Percentiles rank a stretch among this genome's conserved stretches.
phyloP scores from a whole-genome alignment of 139 green algal species.

The Chlorella sp. region DNA sequence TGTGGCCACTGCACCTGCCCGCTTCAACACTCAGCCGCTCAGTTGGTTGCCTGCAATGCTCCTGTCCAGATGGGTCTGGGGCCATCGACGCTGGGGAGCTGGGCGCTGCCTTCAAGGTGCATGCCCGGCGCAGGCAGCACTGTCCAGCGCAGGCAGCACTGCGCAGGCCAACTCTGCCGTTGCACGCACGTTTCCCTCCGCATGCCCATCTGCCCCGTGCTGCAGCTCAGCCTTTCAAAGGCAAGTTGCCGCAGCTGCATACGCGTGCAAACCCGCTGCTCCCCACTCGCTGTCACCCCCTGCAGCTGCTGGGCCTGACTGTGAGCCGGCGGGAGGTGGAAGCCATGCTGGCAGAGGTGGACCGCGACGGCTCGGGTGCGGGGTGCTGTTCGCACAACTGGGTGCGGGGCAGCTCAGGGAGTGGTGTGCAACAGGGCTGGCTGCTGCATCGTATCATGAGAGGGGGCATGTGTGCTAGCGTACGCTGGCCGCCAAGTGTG shows the following conservation, averaged over 20 bases:
- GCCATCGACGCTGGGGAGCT: conserved; percentile 81
- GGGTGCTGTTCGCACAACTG: too few species aligned
- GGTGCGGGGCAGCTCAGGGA: too few species aligned
- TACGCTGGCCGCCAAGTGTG: too few species aligned
- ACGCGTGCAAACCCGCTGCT: background rate
- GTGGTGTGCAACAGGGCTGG: background rate
- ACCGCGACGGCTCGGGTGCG: conserved; percentile 57
- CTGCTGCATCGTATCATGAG: background rate
- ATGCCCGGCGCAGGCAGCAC: background rate
- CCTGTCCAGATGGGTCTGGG: conserved; percentile 66
- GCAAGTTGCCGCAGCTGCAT: background rate
- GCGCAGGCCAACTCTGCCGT: too few species aligned
- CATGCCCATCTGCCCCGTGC: too few species aligned
- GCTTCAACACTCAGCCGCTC: too few species aligned
- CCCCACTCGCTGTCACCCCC: background rate
- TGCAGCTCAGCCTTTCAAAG: too few species aligned
- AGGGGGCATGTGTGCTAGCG: too few species aligned
- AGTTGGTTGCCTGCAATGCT: too few species aligned
- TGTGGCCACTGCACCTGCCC: too few species aligned
- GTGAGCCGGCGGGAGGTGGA: conserved; percentile 41
- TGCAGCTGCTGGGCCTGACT: conserved; percentile 3
- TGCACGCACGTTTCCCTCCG: too few species aligned
- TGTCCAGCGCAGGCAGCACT: background rate
- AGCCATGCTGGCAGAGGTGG: conserved; percentile 70
- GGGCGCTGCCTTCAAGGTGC: conserved; percentile 65